Conservation (phyloP, 208 protist species). For the Trichomonas tenax region DNA sequence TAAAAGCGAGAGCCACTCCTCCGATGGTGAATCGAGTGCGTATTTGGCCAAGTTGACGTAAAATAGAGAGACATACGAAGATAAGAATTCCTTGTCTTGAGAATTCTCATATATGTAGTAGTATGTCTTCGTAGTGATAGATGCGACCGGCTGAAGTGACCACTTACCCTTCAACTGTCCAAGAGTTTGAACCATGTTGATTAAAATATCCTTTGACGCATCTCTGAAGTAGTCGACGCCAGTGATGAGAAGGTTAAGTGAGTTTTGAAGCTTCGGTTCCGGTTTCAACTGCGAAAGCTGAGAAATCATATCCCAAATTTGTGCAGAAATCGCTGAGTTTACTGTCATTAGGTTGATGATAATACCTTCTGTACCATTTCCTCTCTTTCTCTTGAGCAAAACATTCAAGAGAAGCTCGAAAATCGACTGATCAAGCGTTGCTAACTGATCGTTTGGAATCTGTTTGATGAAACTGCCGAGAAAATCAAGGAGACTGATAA, state of each 20-base stretch:
- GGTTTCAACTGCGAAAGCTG: neutral
- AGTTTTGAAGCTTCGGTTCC: neutral
- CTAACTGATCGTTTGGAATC: neutral
- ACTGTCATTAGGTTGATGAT: neutral
- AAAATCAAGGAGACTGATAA: neutral
- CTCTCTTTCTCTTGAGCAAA: neutral
- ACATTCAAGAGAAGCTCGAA: neutral
- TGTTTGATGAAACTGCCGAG: neutral
- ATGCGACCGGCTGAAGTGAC: neutral
- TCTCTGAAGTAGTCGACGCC: neutral
- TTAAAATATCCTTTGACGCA: neutral
- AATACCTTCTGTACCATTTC: neutral
- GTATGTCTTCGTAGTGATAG: neutral
- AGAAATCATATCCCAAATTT: neutral
- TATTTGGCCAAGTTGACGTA: neutral
- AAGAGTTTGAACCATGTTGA: neutral
- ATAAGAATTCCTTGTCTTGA: neutral
- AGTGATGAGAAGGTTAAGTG: neutral
- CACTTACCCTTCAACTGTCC: neutral
- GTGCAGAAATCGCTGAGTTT: neutral
- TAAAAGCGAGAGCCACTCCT: neutral
- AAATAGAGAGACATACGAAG: neutral
- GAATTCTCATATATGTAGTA: too few relatives aligned
- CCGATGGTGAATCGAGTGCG: neutral
- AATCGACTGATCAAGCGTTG: neutral